Conservation (phyloP, 2,329 filamentous ascomycete species). For the Cytospora piceicola region DNA sequence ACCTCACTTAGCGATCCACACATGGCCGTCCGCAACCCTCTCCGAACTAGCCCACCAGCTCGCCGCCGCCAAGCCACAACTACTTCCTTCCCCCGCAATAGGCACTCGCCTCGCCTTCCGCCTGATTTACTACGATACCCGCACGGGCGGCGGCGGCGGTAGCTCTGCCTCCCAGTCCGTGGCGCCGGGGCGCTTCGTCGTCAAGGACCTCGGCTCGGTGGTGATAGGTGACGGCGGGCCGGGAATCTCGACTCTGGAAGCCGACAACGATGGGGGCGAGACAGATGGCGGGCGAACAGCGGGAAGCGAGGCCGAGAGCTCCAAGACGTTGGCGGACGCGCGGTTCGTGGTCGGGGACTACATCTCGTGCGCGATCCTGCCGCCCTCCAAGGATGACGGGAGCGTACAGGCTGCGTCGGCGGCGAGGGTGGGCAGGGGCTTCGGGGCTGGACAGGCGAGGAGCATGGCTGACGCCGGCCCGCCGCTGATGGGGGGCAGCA, state of each 20-base stretch:
- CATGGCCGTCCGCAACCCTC: constrained; percentile 81
- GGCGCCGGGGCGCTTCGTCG: constrained; percentile 62
- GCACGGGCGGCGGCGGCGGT: constrained; percentile 26
- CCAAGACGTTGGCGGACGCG: constrained; percentile 75
- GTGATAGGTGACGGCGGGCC: constrained; percentile 68
- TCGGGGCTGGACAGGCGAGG: constrained; percentile 44
- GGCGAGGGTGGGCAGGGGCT: constrained; percentile 49
- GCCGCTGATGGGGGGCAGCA: constrained; percentile 34
- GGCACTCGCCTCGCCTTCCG: constrained; percentile 88
- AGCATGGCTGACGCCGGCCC: constrained; percentile 13
- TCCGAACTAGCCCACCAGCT: constrained; percentile 80
- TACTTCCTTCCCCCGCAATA: constrained; percentile 74
- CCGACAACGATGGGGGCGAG: constrained; percentile 44
- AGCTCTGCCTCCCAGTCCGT: constrained; percentile 35
- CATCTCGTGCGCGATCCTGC: constrained; percentile 79
- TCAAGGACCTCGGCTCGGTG: constrained; percentile 82
- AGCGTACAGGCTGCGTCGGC: constrained; percentile 68
- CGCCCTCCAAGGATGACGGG: constrained; percentile 71
- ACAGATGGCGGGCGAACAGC: constrained; percentile 38
- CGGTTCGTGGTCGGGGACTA: constrained; percentile 90
- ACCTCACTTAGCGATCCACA: constrained; percentile 78
- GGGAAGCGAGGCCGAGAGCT: constrained; percentile 60
- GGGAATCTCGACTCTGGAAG: constrained; percentile 44
- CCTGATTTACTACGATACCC: constrained; percentile 79
- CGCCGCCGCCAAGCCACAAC: constrained; percentile 61